Percentiles rank a stretch among this genome's conserved stretches.
These are phyloP conservation scores for Crepidotus variabilis DNA, from an alignment of 768 basidiomycete genomes.

Conservation along the genomic window DNA sequence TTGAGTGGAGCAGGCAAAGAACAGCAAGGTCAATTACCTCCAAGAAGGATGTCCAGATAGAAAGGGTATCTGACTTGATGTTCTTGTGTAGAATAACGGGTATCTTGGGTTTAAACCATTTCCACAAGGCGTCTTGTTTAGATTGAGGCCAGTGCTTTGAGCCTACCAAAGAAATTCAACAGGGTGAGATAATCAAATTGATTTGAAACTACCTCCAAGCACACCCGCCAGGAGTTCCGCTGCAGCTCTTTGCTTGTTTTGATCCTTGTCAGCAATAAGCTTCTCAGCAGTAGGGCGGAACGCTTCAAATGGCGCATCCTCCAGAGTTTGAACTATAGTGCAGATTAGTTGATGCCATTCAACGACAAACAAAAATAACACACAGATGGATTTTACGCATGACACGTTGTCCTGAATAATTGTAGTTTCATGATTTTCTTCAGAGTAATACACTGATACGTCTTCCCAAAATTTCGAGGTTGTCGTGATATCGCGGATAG, in stretches of 20 bases:
- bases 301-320: constrained; percentile 62
- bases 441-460: constrained; percentile 64
- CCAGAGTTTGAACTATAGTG: constrained; percentile 68
- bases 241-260: constrained; percentile 85
- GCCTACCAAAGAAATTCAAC: constrained; percentile 34
- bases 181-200: not conserved
- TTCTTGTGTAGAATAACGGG: constrained; percentile 62
- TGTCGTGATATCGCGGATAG: constrained; percentile 43
- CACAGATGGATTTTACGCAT: constrained; percentile 74
- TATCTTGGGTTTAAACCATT: constrained; percentile 73
- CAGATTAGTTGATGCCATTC: constrained; percentile 1
- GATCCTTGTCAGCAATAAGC: constrained; percentile 65
- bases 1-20: constrained; percentile 2
- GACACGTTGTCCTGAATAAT: constrained; percentile 70
- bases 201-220: constrained; percentile 42
- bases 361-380: constrained; percentile 15
- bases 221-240: constrained; percentile 80
- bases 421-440: constrained; percentile 69
- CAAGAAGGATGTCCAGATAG: constrained; percentile 76
- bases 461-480: constrained; percentile 63
- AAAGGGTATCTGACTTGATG: constrained; percentile 78
- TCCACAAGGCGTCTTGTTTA: constrained; percentile 70
- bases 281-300: constrained; percentile 60
- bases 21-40: constrained; percentile 43
- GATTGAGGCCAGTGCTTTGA: constrained; percentile 83